These are phyloP conservation scores for Gossypium herbaceum DNA, from an alignment of 345 rosid genomes.

Conservation along the genomic window DNA sequence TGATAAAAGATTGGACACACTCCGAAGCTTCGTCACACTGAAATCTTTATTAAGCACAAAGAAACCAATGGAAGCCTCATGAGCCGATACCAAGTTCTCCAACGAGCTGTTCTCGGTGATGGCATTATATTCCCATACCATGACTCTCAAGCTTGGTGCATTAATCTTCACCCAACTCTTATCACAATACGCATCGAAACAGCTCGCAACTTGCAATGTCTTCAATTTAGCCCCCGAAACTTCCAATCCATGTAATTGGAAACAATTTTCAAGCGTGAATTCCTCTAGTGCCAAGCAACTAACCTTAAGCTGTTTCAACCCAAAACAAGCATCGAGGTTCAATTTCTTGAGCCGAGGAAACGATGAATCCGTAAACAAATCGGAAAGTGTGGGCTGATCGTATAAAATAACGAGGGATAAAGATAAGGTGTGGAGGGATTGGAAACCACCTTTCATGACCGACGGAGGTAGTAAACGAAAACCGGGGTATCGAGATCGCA, in stretches of 20 bases:
- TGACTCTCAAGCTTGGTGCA: conserved; percentile 37
- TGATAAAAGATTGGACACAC: conserved; percentile 44
- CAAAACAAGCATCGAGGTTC: conserved; percentile 46
- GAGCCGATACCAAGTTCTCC: conserved; percentile 39
- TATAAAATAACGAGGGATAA: conserved; percentile 47
- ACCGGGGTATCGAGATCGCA: conserved; percentile 60
- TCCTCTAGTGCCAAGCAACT: conserved; percentile 53
- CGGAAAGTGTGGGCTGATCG: conserved; percentile 46
- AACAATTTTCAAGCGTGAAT: conserved; percentile 49
- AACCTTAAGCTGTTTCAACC: conserved; percentile 54
- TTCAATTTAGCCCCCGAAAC: conserved; percentile 40
- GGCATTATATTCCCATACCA: conserved; percentile 56
- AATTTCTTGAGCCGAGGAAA: conserved; percentile 59
- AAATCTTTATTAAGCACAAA: conserved; percentile 30
- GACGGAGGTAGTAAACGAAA: conserved; percentile 66
- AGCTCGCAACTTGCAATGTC: conserved; percentile 46
- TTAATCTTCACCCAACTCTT: conserved; percentile 49
- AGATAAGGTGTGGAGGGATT: conserved; percentile 43
- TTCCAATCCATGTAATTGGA: conserved; percentile 49
- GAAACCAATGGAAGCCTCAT: conserved; percentile 50
- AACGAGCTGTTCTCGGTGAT: conserved; percentile 32
- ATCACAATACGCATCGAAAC: conserved; percentile 45
- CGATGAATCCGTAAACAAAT: conserved; percentile 59
- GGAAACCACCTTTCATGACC: conserved; percentile 50
- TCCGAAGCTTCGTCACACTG: conserved; percentile 31